phyloP scores from a whole-genome alignment of 2,329 filamentous ascomycete genomes.

The Aspergillus unguis region DNA sequence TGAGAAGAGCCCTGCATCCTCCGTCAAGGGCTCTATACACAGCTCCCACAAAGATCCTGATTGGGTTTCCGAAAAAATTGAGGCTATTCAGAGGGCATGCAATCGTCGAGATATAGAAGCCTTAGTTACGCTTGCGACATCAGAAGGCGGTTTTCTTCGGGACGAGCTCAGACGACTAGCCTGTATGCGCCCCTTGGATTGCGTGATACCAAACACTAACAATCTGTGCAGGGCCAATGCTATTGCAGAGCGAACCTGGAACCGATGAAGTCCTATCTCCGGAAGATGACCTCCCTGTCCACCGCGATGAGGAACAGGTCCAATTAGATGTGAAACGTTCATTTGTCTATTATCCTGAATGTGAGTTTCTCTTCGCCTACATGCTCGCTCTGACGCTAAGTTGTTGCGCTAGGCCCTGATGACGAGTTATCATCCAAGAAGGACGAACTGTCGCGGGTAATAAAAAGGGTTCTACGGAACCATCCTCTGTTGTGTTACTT shows the following conservation, averaged over 20 bases:
- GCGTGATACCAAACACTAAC: constrained; percentile 14
- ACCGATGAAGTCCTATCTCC: constrained; percentile 21
- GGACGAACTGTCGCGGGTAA: constrained; percentile 72
- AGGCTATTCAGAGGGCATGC: constrained; percentile 59
- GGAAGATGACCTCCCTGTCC: constrained; percentile 67
- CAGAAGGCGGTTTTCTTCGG: constrained; percentile 63
- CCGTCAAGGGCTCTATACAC: neutral
- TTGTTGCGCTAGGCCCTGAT: constrained; percentile 57
- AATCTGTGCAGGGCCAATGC: constrained; percentile 44
- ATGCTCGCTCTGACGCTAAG: neutral
- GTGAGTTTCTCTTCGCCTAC: constrained; percentile 48
- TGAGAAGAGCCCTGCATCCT: constrained; percentile 6
- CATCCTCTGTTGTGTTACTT: constrained; percentile 90
- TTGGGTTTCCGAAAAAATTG: constrained; percentile 38
- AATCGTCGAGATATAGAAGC: constrained; percentile 53
- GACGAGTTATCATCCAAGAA: constrained; percentile 69
- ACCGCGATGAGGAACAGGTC: constrained; percentile 87
- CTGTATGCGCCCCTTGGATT: constrained; percentile 57
- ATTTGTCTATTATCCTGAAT: constrained; percentile 92
- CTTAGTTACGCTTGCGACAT: constrained; percentile 59
- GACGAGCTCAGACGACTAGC: constrained; percentile 68
- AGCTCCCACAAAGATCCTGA: constrained; percentile 7
- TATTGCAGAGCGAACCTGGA: constrained; percentile 42
- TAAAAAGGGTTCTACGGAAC: constrained; percentile 73
- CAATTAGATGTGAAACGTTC: constrained; percentile 87